Conservation (phyloP, 192 early-diverging fungal species). For the Allomyces macrogynus region DNA sequence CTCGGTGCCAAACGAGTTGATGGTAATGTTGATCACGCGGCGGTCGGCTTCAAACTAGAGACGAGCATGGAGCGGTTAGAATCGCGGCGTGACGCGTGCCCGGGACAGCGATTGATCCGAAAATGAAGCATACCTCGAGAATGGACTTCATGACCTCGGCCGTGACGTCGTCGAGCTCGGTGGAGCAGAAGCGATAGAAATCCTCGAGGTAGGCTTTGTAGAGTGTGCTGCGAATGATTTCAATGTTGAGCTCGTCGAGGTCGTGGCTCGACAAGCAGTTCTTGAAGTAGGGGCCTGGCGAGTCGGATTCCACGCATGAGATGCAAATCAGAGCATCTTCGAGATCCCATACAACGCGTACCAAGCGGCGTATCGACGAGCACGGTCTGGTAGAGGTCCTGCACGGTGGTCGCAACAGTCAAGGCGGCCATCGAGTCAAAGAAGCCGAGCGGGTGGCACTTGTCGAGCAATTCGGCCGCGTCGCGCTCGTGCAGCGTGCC, state of each 20-base stretch:
- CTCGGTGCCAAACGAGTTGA: slow-evolving; percentile 97
- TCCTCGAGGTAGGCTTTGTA: slow-evolving; percentile 98
- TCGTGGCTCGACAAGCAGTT: slow-evolving; percentile 93
- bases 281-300: slow-evolving; percentile 80
- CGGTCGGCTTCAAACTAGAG: slow-evolving; percentile 85
- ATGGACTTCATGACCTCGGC: slow-evolving; percentile 85
- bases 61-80: background rate
- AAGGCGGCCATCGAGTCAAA: slow-evolving; percentile 98
- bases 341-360: slow-evolving; percentile 7
- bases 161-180: slow-evolving; percentile 58
- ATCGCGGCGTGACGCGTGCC: no score
- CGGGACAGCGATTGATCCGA: no score
- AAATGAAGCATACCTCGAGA: slow-evolving; percentile 67
- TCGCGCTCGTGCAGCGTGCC: slow-evolving; percentile 96
- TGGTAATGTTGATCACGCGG: slow-evolving; percentile 93
- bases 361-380: slow-evolving; percentile 88
- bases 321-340: background rate
- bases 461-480: slow-evolving; percentile 86
- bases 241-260: slow-evolving; percentile 98
- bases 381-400: slow-evolving; percentile 88
- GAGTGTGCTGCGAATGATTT: slow-evolving; percentile 97
- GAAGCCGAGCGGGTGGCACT: slow-evolving; percentile 92
- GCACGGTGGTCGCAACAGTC: slow-evolving; percentile 88
- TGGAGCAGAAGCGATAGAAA: slow-evolving; percentile 72
- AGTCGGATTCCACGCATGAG: background rate